These are phyloP conservation scores for Musa acuminata DNA, from an alignment of 176 grass and related monocot species.

Conservation along the genomic window DNA sequence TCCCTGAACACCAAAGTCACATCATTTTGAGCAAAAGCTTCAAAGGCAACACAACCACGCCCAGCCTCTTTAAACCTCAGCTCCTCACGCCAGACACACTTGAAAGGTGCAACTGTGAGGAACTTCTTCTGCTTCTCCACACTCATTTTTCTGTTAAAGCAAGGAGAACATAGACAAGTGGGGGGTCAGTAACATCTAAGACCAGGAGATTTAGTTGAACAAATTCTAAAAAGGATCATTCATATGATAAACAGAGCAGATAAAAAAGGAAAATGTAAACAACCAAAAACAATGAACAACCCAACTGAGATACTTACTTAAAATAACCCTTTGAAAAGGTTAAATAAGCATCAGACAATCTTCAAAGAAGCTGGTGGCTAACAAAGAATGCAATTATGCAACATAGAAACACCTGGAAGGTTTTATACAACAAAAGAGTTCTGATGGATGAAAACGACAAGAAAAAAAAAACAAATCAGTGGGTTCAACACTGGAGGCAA, in stretches of 20 bases:
- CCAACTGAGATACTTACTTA: neutral
- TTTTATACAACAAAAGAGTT: neutral
- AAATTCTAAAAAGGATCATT: neutral
- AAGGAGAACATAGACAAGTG: neutral
- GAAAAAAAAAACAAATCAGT: neutral
- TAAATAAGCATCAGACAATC: neutral
- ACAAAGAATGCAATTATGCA: neutral
- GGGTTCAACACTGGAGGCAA: neutral
- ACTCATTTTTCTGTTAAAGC: constrained; percentile 31
- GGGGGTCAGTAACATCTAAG: neutral
- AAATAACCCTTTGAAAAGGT: neutral
- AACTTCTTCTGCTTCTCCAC: constrained; percentile 55
- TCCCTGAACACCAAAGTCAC: constrained; percentile 84
- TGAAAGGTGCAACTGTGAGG: constrained; percentile 73
- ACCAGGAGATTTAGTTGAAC: neutral
- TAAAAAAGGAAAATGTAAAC: neutral
- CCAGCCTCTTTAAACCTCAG: constrained; percentile 62
- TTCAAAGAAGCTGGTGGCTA: neutral
- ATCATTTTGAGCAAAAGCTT: constrained; percentile 88
- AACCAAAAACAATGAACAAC: neutral
- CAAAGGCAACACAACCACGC: constrained; percentile 72
- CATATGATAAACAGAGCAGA: neutral
- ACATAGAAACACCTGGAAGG: neutral
- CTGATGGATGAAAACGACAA: neutral
- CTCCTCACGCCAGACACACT: constrained; percentile 78